Evolutionary conservation across 768 basidiomycete species (phyloP), one percentile per base, ranked within the genome.

Genomic region (Pleurotus sapidus): DNA sequence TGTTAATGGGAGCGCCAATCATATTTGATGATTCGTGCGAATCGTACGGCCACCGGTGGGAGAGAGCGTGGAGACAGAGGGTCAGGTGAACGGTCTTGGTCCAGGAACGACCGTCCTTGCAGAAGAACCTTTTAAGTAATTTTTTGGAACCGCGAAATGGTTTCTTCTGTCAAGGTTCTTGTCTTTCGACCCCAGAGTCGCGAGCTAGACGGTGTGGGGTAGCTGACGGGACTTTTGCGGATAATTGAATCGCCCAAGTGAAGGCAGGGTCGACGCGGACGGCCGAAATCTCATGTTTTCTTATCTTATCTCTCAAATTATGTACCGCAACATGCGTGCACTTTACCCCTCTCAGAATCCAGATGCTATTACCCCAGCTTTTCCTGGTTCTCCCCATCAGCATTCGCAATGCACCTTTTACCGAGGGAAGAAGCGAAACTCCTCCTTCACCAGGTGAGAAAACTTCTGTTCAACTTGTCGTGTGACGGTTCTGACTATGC

Each of bases 391-490:
- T 51, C 24, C 37, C 24, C 30, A 15, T 39, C 6, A 37, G 27
- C 53, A 59, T 34, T 27, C 8, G 17, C 38, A 18, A 92, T 93
- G 89, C 81, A 83, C 63, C 74, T 92, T 59, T 74, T 85, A 56
- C 91, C 91, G 14, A 78, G 89, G 59, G 91, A 93, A 67, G 78
- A 85, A 55, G 88, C 83, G 57, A 91, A 89, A 65, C 76, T 93
- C 47, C 72, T 90, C 25, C 78, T 94, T 23, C 87, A 89, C 66
- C 88, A 91, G 78, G 78, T 79, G 62, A 37, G 60, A 30, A n/a
- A 23, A 14, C 39, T 34, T 25, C 50, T 25, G 38, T 38, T 17
- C 8, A 1, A 39, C 15, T 38, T 8, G 20, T 24, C 18, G 20
- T 24, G 30, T 50, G 40, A 49, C 45, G 55, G 49, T 3, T 43